These are phyloP conservation scores for Stagonosporopsis rhizophila DNA, from an alignment of 2,329 filamentous ascomycete species.

Conservation along the genomic window DNA sequence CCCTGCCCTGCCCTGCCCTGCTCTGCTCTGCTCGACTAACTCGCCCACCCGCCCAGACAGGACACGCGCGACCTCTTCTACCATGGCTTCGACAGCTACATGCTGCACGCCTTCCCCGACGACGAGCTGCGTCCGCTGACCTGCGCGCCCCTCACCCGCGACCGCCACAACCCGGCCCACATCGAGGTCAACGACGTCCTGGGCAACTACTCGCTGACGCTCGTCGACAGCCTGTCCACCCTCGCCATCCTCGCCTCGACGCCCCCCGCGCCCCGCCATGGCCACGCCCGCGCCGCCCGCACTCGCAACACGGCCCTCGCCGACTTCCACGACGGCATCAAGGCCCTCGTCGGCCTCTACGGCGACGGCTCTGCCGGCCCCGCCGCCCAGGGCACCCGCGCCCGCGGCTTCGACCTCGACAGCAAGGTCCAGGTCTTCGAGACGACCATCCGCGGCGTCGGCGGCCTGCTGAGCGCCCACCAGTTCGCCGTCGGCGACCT, in stretches of 20 bases:
- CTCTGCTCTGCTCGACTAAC: no score
- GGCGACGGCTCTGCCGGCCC: constrained; percentile 79
- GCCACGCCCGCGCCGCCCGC: constrained; percentile 12
- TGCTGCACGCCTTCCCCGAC: constrained; percentile 91
- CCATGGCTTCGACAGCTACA: constrained; percentile 96
- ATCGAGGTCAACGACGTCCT: constrained; percentile 93
- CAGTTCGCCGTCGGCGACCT: constrained; percentile 90
- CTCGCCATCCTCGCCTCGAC: constrained; percentile 89
- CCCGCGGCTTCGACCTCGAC: constrained; percentile 88
- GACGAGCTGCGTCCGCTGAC: constrained; percentile 91
- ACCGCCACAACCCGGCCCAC: constrained; percentile 78
- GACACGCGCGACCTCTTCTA: constrained; percentile 80
- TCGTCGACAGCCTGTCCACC: constrained; percentile 94
- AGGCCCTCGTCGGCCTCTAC: constrained; percentile 79
- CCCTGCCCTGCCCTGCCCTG: no score
- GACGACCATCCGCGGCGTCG: constrained; percentile 92
- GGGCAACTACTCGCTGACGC: constrained; percentile 93
- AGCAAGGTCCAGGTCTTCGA: constrained; percentile 99
- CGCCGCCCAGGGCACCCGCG: constrained; percentile 73
- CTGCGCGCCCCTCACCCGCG: constrained; percentile 83
- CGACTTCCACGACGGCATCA: constrained; percentile 80
- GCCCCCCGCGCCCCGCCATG: constrained; percentile 62
- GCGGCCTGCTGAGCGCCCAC: constrained; percentile 90
- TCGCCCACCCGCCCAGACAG: constrained; percentile 39
- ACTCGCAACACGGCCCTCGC: constrained; percentile 54